These are phyloP conservation scores for Sporothrix phasma DNA, from an alignment of 2,329 filamentous ascomycete species.

Conservation along the genomic window DNA sequence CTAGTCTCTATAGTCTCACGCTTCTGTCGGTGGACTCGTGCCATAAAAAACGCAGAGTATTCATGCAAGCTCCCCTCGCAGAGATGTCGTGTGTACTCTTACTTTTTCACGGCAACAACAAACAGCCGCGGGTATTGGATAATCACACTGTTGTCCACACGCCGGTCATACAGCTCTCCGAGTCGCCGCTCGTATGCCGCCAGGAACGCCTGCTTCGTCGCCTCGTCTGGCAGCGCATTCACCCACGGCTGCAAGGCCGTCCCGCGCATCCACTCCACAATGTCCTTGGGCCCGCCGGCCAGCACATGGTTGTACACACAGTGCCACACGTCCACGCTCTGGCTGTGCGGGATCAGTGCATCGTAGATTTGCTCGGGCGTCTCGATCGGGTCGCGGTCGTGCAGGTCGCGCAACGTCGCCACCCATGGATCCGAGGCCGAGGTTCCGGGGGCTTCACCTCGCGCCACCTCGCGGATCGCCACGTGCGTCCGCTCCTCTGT, in stretches of 20 bases:
- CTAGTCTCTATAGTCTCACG: neutral
- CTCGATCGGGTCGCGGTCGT: slow-evolving; percentile 39
- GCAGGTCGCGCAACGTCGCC: slow-evolving; percentile 13
- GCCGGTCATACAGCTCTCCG: slow-evolving; percentile 33
- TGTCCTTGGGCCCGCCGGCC: slow-evolving; percentile 34
- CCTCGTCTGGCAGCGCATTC: slow-evolving; percentile 32
- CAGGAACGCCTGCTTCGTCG: slow-evolving; percentile 35
- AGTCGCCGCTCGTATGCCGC: slow-evolving; percentile 36
- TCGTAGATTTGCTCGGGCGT: slow-evolving; percentile 38
- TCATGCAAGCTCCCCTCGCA: neutral
- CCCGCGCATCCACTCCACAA: slow-evolving; percentile 51
- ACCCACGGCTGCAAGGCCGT: slow-evolving; percentile 47
- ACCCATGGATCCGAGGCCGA: slow-evolving; percentile 18
- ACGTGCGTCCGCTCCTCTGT: slow-evolving; percentile 38
- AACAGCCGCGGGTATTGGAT: slow-evolving; percentile 48
- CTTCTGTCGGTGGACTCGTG: neutral
- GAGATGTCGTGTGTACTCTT: neutral
- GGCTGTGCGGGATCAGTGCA: slow-evolving; percentile 33
- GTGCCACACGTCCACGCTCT: slow-evolving; percentile 42
- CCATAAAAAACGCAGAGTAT: neutral
- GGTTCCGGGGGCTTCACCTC: slow-evolving; percentile 21
- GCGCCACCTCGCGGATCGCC: slow-evolving; percentile 38
- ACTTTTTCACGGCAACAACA: slow-evolving; percentile 34
- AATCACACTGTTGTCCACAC: slow-evolving; percentile 42
- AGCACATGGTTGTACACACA: slow-evolving; percentile 45